phyloP scores from a whole-genome alignment of 768 basidiomycete genomes.

The Termitomyces sp. region DNA sequence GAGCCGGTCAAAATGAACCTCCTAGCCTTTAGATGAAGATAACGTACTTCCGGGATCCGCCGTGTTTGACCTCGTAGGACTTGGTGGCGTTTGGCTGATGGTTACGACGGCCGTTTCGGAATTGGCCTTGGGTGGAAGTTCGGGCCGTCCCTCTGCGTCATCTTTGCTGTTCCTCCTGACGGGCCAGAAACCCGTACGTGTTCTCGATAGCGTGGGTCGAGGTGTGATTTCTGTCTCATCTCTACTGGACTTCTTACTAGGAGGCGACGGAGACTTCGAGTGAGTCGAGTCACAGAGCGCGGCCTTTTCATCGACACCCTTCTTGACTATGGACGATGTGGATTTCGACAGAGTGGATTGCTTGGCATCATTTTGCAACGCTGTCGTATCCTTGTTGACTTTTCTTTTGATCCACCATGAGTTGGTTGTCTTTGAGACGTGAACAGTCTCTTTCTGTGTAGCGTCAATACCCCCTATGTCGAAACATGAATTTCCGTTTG shows the following conservation, averaged over 20 bases:
- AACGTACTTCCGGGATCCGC: slow-evolving; percentile 15
- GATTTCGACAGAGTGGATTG: slow-evolving; percentile 11
- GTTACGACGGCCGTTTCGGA: slow-evolving; percentile 18
- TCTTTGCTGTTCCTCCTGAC: slow-evolving; percentile 17
- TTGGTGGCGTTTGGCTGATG: slow-evolving; percentile 3
- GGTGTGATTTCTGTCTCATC: slow-evolving; percentile 5
- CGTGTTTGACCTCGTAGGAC: slow-evolving; percentile 13
- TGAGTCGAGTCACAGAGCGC: background rate
- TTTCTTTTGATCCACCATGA: slow-evolving; percentile 35
- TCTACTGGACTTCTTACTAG: background rate
- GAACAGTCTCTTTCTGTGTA: slow-evolving; percentile 47
- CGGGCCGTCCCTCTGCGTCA: slow-evolving; percentile 22
- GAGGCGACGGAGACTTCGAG: slow-evolving; percentile 4
- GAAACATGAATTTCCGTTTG: background rate
- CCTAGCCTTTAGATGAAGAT: background rate
- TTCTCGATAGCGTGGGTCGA: slow-evolving; percentile 11
- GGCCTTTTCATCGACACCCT: slow-evolving; percentile 1
- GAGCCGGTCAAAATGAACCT: background rate
- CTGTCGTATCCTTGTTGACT: slow-evolving; percentile 27
- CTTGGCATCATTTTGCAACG: slow-evolving; percentile 2
- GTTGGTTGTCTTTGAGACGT: slow-evolving; percentile 14
- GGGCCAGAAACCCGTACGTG: slow-evolving; percentile 21
- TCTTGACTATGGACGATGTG: slow-evolving; percentile 7
- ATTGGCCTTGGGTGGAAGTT: slow-evolving; percentile 22
- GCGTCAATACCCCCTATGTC: slow-evolving; percentile 62